Percentiles rank a stretch among this genome's conserved stretches.
phyloP scores from a whole-genome alignment of 2,329 filamentous ascomycete genomes.

The Verticillium tricorpus region DNA sequence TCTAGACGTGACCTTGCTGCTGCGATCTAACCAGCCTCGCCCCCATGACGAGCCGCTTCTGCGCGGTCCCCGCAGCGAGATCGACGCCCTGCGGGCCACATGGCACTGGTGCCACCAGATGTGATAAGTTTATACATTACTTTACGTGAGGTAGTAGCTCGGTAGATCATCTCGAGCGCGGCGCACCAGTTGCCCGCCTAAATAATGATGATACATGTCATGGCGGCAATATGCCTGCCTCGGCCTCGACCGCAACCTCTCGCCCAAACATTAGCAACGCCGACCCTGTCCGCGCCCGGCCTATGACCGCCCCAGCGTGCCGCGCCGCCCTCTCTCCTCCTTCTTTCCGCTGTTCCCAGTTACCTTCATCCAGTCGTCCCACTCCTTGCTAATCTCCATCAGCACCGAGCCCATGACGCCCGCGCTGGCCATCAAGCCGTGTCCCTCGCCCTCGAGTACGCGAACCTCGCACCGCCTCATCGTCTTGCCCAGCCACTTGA shows the following conservation, averaged over 20 bases:
- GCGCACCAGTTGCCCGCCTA: not conserved
- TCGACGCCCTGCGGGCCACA: too few species aligned
- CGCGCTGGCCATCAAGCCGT: conserved; percentile 93
- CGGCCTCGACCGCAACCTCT: not conserved
- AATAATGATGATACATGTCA: not conserved
- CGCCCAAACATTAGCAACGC: not conserved
- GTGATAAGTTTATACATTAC: not conserved
- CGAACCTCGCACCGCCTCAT: conserved; percentile 93
- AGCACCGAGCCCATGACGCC: conserved; percentile 90
- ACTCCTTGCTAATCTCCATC: conserved; percentile 90
- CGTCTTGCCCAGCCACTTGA: conserved; percentile 87
- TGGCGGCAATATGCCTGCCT: not conserved
- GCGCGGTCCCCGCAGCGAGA: too few species aligned
- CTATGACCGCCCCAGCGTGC: conserved; percentile 2
- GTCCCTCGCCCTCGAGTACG: conserved; percentile 84
- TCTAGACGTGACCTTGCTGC: too few species aligned
- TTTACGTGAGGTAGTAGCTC: not conserved
- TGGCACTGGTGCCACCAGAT: too few species aligned
- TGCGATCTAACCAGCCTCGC: too few species aligned
- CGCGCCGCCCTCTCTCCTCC: conserved; percentile 11
- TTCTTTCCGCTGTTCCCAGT: conserved; percentile 33
- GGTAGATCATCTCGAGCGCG: not conserved
- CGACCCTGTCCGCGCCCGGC: not conserved
- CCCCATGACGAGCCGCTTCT: too few species aligned
- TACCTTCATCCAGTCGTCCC: conserved; percentile 78